Base-by-base conservation (phyloP, 768 basidiomycete species). In the Pleurotus platypus region DNA sequence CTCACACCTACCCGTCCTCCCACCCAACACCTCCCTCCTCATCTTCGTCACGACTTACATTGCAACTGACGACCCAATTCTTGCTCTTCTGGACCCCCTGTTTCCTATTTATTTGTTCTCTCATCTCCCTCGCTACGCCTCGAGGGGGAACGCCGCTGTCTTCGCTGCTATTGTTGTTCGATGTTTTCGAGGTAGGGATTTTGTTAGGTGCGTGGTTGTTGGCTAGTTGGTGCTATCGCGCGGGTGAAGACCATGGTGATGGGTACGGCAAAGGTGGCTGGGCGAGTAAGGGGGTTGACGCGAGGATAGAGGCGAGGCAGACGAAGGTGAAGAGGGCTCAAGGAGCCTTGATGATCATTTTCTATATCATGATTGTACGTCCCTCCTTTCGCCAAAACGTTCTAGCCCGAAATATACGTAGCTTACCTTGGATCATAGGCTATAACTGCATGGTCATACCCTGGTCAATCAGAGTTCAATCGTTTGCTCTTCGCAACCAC, bases 71-170 rank as follows among this genome's bases (percentile, higher is more conserved):
- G 30, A 35, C 30, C 57, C 89, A 91, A 63, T 90, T 91, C 68
- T 76, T 78, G n/a, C 73, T 90, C 13, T 88, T 89, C 69, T 91
- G 89, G 89, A 85, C 85, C 79, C 89, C 89, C 0, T 75, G 89
- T 61, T 67, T 90, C 46, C 79, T 86, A 3, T 65, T 91, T 16
- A 70, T 90, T 20, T 85, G 80, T 0, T 91, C 89, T 87, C 65
- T 91, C 18, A 70, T 90, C 18, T 85, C 80, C 0, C 90, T 89
- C 89, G 84, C 82, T 78, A 73, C 72, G 4, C 30, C 30, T 35
- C 30, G 11, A 35, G 9, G 30, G 11, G 63, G 69, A 45, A 84
- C 76, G 62, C 89, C 89, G 0, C 69, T 90, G 68, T 72, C 75
- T 5, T 67, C 90, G 27, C 73, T 90, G 35, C 90, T 91, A 62